These are phyloP conservation scores for Calonectria multiphialidica DNA, from an alignment of 2,329 filamentous ascomycete species.

Conservation along the genomic window DNA sequence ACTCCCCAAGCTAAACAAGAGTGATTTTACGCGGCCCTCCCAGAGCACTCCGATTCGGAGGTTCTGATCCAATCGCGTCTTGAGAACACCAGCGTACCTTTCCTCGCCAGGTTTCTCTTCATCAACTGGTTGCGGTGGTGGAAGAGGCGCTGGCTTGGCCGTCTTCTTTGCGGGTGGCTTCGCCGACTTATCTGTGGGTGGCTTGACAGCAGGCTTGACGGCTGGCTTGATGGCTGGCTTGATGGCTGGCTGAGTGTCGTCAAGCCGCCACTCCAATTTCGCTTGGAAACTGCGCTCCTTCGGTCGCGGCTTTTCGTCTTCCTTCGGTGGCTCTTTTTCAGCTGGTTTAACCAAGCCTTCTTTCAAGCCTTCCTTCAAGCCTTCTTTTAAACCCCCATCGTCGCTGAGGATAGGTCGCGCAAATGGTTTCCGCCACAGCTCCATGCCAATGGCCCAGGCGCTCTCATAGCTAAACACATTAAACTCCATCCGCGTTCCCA, in stretches of 20 bases:
- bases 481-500: slow-evolving; percentile 94
- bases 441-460: slow-evolving; percentile 90
- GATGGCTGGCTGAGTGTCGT: slow-evolving; percentile 49
- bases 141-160: slow-evolving; percentile 17
- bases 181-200: too few species aligned
- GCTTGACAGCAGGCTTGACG: slow-evolving; percentile 31
- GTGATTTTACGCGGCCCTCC: slow-evolving; percentile 92
- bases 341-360: neutral
- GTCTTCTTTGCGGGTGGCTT: slow-evolving; percentile 39
- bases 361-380: neutral
- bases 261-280: slow-evolving; percentile 64
- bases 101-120: slow-evolving; percentile 60
- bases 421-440: slow-evolving; percentile 83
- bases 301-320: slow-evolving; percentile 22
- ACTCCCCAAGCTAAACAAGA: slow-evolving; percentile 91
- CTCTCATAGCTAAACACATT: slow-evolving; percentile 99
- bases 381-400: neutral
- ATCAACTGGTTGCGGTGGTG: slow-evolving; percentile 29
- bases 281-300: slow-evolving; percentile 63
- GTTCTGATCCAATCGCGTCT: slow-evolving; percentile 90
- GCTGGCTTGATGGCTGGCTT: slow-evolving; percentile 33
- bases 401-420: slow-evolving; percentile 52
- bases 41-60: slow-evolving; percentile 88
- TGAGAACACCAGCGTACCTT: slow-evolving; percentile 87
- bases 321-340: neutral